Base-by-base conservation (phyloP, 2,329 filamentous ascomycete genomes). In the Talaromyces sp. region DNA sequence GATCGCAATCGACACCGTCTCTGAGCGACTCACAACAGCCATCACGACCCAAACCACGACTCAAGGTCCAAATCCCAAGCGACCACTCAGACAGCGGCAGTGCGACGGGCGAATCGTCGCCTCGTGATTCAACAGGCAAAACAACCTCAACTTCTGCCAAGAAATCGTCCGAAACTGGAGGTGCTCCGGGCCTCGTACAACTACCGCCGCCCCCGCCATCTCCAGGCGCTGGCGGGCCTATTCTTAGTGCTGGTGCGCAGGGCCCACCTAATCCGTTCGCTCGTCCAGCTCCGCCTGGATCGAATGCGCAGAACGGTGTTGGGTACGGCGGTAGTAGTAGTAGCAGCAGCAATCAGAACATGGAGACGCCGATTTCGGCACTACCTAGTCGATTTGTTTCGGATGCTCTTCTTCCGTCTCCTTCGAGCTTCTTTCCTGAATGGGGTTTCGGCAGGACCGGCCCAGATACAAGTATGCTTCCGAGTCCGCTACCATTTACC, bases 241-340 rank as follows among this genome's bases (percentile, higher is more conserved):
- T 98, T 7, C 83, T 97, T 63, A 97, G 93, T 57, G 95, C 95
- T 0, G 95, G 95, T 47, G 94, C 95, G 9, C 90, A 89, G 43
- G 95, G 95, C 0, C 95, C 95, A 15, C 93, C 93, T 2, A 99
- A 99, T 75, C 95, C 95, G 0, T 99, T 98, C 76, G 95, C 95
- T 8, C 86, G 94, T 49, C 95, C 94, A 0, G 86, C 89, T 31
- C 92, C 91, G 4, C 91, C 93, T n/a, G 73, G 69, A 17, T 66
- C 74, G 54, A 70, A 71, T 45, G 68, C 74, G 10, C 73, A 82
- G 45, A 77, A 78, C 59, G 80, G 80, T 52, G 74, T 74, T 39
- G 78, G 80, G n/a, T 79, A 82, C 39, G 73, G 74, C 60, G 75
- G 67, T 63, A 77, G 71, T 64, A 79, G 81, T 31, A 73, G 74